Evolutionary conservation across 2,329 filamentous ascomycete genomes (phyloP), one percentile per base, ranked within the genome.

Genomic region (Trichoderma endophyticum): DNA sequence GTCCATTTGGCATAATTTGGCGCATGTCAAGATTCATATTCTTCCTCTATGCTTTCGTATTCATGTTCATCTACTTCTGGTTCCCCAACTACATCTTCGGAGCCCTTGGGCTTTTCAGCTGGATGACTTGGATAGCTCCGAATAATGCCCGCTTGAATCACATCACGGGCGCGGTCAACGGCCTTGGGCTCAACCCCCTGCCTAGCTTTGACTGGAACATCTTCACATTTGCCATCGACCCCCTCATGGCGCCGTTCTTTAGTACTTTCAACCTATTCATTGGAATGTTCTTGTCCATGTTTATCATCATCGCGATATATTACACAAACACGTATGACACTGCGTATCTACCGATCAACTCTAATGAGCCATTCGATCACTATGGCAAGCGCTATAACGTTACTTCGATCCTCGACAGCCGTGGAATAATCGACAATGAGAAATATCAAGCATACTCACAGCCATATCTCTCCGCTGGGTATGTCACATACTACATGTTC

Each of bases 61-160:
- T 78, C 73, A 86, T 86, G 82, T 87, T 87, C 65, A 72, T 85
- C 15, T 88, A 84, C 77, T 88, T 86, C 76, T 87, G 85, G 85
- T 82, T 88, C 65, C 86, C 86, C 0, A 82, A 83, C 70, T 86
- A 82, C 74, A 78, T 88, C 48, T 87, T 87, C 75, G 79, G 78
- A 6, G 85, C 84, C 15, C 75, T 88, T 30, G 79, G 81, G 5
- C 77, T 81, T 34, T 88, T 89, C 77, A 86, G 83, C 78, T 89
- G 86, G 85, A 83, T 88, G 73, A 84, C 85, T 0, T 89, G 86
- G 86, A 88, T 89, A 68, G 79, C 83, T 0, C 86, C 86, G 0
- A 73, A 80, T 14, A 85, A 84, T 72, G 77, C 81, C 43, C 78
- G 77, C 21, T 76, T 85, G 63, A 81, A 79, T 56, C 79, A 81